A percentile compares a stretch with the other conserved stretches of the same genome.
Evolutionary conservation across 163 green algal species (phyloP).

Genomic region (Chlamydomonas reinhardtii): DNA sequence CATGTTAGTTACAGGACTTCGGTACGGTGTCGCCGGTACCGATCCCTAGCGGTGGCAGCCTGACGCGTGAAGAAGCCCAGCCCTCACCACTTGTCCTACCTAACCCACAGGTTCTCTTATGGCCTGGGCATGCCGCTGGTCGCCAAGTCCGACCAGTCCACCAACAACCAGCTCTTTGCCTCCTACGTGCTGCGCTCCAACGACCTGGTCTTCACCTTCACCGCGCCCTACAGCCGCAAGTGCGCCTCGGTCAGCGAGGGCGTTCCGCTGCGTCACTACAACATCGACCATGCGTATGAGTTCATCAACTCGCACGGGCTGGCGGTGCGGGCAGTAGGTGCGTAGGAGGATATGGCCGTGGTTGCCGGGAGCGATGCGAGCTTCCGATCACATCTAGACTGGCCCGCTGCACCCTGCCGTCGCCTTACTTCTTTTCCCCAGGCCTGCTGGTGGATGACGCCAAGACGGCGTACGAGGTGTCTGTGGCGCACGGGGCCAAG

Average conservation of each 20-base stretch:
- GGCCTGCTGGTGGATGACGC: conserved; percentile 90
- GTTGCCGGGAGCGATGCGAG: no score
- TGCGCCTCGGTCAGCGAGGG: not conserved
- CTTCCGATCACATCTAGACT: no score
- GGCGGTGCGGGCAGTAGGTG: conserved; percentile 89
- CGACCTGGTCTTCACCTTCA: conserved; percentile 96
- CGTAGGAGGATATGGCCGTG: not conserved
- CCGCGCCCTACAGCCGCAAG: conserved; percentile 88
- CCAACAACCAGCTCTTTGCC: conserved; percentile 89
- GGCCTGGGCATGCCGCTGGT: conserved; percentile 94
- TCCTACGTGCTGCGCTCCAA: conserved; percentile 87
- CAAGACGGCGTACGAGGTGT: conserved; percentile 76
- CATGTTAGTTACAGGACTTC: no score
- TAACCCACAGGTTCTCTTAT: conserved; percentile 93
- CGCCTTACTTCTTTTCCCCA: conserved; percentile 54
- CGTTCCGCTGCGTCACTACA: conserved; percentile 72
- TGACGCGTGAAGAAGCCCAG: no score
- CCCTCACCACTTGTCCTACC: not conserved
- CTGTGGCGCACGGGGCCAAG: conserved; percentile 78
- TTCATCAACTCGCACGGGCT: conserved; percentile 91
- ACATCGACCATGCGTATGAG: conserved; percentile 67
- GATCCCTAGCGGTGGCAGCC: no score
- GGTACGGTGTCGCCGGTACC: no score
- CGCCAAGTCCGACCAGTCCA: conserved; percentile 91
- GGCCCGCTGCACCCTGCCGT: no score